These are phyloP conservation scores for Sinapis alba DNA, from an alignment of 441 rosid genomes.

Conservation along the genomic window DNA sequence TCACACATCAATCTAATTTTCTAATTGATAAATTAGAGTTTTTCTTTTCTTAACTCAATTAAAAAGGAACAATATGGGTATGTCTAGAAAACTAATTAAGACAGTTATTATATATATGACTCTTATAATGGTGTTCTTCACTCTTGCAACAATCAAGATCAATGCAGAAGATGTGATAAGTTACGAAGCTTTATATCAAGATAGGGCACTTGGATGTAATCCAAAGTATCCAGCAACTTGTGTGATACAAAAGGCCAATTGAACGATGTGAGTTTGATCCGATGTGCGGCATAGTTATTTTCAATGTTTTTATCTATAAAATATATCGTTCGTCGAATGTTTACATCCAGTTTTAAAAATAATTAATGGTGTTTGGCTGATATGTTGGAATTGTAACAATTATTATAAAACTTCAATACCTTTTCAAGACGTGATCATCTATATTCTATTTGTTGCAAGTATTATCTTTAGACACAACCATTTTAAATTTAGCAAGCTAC, in stretches of 20 bases:
- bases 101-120: slow-evolving; percentile 11
- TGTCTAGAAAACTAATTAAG: slow-evolving; percentile 17
- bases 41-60: background rate
- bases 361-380: background rate
- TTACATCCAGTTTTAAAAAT: background rate
- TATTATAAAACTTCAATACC: background rate
- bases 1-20: slow-evolving; percentile 2
- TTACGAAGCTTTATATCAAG: background rate
- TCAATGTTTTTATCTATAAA: background rate
- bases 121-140: slow-evolving; percentile 16
- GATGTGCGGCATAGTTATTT: background rate
- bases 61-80: background rate
- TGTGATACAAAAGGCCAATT: background rate
- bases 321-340: background rate
- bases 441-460: too few species aligned
- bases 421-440: background rate
- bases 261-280: slow-evolving; percentile 12
- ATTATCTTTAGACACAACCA: too few species aligned
- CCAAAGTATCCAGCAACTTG: slow-evolving; percentile 12
- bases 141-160: slow-evolving; percentile 33
- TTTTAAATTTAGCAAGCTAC: too few species aligned
- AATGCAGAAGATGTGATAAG: slow-evolving; percentile 29
- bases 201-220: slow-evolving; percentile 31
- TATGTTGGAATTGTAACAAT: background rate
- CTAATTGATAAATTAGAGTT: background rate